Percentiles rank a stretch among this genome's conserved stretches.
Evolutionary conservation across 768 basidiomycete genomes (phyloP).

Genomic region (Rhodotorula graminis): DNA sequence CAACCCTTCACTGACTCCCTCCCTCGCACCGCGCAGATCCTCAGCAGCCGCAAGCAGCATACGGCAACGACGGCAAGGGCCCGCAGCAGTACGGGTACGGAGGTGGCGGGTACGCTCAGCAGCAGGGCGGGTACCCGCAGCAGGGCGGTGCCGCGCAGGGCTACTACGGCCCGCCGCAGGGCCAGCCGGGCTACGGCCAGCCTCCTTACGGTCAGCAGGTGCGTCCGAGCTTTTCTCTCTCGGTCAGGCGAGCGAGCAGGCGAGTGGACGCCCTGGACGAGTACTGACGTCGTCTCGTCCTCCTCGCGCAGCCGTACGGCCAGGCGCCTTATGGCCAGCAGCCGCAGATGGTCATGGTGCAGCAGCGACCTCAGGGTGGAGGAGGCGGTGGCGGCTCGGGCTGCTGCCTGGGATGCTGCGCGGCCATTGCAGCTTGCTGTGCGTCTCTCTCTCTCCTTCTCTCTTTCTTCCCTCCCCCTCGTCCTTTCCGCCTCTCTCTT

Average conservation of each 20-base stretch:
- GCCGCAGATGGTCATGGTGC: conserved; percentile 1
- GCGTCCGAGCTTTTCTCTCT: neutral
- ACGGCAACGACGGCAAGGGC: conserved; percentile 22
- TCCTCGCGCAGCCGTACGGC: too few relatives aligned
- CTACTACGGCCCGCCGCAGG: neutral
- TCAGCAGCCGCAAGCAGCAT: conserved; percentile 24
- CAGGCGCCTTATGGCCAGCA: neutral
- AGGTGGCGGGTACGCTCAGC: neutral
- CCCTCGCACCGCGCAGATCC: conserved; percentile 1
- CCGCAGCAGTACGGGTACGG: conserved; percentile 11
- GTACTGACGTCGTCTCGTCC: too few relatives aligned
- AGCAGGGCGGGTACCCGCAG: neutral
- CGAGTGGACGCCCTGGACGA: too few relatives aligned
- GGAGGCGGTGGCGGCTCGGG: neutral
- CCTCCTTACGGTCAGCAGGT: neutral
- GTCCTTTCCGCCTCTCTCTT: too few relatives aligned
- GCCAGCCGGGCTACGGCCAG: neutral
- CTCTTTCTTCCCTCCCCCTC: too few relatives aligned
- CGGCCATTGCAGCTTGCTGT: neutral
- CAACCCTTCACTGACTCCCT: neutral
- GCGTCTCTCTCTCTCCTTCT: neutral
- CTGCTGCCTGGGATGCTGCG: conserved; percentile 3
- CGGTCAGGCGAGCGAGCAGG: too few relatives aligned
- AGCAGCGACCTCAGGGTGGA: neutral
- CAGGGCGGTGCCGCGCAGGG: neutral